Evolutionary conservation across 345 rosid genomes (phyloP).

Genomic region (Salix udensis): DNA sequence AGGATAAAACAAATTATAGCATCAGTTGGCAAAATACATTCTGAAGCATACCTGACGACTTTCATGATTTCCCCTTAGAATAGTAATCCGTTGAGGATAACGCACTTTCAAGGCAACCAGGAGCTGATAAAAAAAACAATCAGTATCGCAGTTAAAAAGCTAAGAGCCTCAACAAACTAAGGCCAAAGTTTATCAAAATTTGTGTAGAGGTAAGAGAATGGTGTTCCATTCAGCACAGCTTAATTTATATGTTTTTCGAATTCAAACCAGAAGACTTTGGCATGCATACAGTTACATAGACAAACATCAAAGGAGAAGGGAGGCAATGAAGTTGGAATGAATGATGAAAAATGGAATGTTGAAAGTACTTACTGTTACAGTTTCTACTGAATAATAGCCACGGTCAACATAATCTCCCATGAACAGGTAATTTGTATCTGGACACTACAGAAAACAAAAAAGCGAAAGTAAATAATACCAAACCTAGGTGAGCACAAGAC

Average conservation of each 20-base stretch:
- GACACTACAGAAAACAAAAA: constrained; percentile 52
- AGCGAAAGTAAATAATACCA: not conserved
- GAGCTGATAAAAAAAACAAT: constrained; percentile 38
- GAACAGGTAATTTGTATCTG: constrained; percentile 89
- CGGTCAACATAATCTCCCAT: constrained; percentile 99
- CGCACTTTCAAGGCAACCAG: constrained; percentile 86
- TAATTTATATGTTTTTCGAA: not conserved
- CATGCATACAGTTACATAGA: not conserved
- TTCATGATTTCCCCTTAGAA: constrained; percentile 96
- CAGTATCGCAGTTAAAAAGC: not conserved
- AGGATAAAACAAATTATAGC: not conserved
- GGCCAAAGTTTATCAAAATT: not conserved
- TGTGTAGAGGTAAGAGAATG: not conserved
- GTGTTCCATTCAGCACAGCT: not conserved
- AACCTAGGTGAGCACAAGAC: not conserved
- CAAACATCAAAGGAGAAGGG: not conserved
- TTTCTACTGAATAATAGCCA: constrained; percentile 95
- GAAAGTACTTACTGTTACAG: constrained; percentile 65
- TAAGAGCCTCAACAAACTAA: not conserved
- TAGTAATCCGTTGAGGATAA: constrained; percentile 83
- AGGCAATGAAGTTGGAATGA: not conserved
- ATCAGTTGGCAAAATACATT: not conserved
- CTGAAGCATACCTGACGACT: constrained; percentile 78
- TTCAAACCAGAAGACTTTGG: not conserved
- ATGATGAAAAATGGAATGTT: not conserved